Base-by-base conservation (phyloP, 1,139 yeast genomes). In the Candida glucosophila region DNA sequence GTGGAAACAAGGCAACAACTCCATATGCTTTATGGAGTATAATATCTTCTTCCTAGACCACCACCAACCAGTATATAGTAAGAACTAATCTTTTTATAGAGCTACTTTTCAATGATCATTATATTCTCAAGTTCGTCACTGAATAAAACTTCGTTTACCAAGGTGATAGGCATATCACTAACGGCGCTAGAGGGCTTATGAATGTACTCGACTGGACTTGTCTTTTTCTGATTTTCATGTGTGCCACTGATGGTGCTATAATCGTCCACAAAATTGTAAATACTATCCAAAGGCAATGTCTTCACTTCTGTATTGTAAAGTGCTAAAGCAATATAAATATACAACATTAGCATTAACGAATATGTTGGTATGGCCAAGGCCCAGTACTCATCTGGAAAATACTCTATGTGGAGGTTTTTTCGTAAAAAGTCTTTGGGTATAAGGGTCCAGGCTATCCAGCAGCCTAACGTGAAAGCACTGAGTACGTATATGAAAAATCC, bases 371-470 rank as follows among this genome's bases (percentile, higher is more conserved):
- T 49, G 0, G 86, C 82, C 26, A 78, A 44, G 2, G 90, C 77
- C 95, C 95, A 85, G 77, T 90, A 83, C 37, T 85, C 61, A 17
- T 85, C 79, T 0, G 95, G 95, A 39, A 77, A 80, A 49, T 82
- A 85, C 39, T 73, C 67, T 9, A 85, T 69, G 2, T 77, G 73
- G 12, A 79, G 34, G 30, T 45, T 40, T 27, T 71, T 57, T 21
- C 45, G 37, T 14, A 82, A 66, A 21, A 72, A 41, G 7, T 44
- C 33, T 15, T 71, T 69, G 0, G 95, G 95, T 1, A 75, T 45
- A 9, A 77, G 43, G 0, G 88, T 70, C 95, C 95, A 85, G 4
- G 67, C 38, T 3, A 76, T 40, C 67, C 81, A 83, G 6, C 68
- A 49, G 2, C 57, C 33, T 16, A 78, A 55, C 1, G 65, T 58